phyloP scores from a whole-genome alignment of 768 basidiomycete species.

The Boletellus ananas region DNA sequence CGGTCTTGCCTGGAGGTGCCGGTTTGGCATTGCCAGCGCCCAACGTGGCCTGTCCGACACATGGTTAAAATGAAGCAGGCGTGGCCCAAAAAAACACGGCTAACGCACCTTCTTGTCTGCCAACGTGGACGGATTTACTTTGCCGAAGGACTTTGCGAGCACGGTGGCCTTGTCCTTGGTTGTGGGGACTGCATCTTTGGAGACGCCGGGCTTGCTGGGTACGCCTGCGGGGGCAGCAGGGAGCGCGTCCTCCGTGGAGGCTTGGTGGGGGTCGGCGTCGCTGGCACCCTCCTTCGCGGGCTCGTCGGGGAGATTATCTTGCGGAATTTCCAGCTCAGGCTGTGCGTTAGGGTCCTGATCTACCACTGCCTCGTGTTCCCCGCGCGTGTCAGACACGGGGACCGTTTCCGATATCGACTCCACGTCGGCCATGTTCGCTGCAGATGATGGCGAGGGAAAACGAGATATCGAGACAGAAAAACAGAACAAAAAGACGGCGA shows the following conservation, averaged over 20 bases:
- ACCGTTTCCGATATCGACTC: constrained; percentile 25
- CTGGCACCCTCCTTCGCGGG: constrained; percentile 4
- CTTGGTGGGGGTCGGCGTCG: constrained; percentile 17
- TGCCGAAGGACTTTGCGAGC: constrained; percentile 43
- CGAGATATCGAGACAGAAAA: constrained; percentile 5
- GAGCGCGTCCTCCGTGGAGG: constrained; percentile 23
- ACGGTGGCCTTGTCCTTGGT: constrained; percentile 34
- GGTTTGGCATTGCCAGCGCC: constrained; percentile 52
- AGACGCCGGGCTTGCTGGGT: constrained; percentile 25
- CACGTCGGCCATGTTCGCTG: constrained; percentile 36
- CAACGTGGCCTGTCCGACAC: constrained; percentile 55
- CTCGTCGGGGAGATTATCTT: constrained; percentile 21
- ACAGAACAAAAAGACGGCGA: constrained; percentile 11
- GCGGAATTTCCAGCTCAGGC: constrained; percentile 15
- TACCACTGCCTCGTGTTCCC: constrained; percentile 39
- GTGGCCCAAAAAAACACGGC: constrained; percentile 15
- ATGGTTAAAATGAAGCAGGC: constrained; percentile 27
- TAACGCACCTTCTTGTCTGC: constrained; percentile 64
- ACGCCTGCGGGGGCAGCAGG: constrained; percentile 16
- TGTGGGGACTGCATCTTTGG: constrained; percentile 24
- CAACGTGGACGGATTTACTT: constrained; percentile 49
- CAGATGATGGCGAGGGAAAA: constrained; percentile 17
- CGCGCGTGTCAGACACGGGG: constrained; percentile 26
- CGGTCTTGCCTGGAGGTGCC: constrained; percentile 41
- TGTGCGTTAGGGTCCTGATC: constrained; percentile 26